Evolutionary conservation across 805 yeast species (phyloP).

Genomic region (Saccharomyces jurei): DNA sequence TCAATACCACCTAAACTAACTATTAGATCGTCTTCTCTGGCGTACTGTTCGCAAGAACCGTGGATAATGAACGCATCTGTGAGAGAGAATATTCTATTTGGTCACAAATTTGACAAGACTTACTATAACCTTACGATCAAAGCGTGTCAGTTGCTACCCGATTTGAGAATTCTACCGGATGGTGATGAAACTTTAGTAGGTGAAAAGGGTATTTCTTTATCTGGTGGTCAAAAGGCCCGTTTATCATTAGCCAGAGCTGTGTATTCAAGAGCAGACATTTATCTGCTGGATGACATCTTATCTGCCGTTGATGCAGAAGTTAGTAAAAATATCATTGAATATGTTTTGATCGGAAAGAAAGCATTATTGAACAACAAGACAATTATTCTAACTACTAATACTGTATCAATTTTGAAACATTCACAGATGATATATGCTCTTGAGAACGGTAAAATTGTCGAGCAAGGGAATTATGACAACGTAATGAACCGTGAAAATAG

Average conservation of each 20-base stretch:
- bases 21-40: constrained; percentile 33
- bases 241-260: constrained; percentile 62
- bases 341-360: constrained; percentile 35
- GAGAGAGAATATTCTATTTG: constrained; percentile 45
- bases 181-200: constrained; percentile 51
- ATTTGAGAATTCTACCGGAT: constrained; percentile 41
- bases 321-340: constrained; percentile 44
- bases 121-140: constrained; percentile 37
- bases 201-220: constrained; percentile 52
- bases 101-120: constrained; percentile 36
- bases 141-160: constrained; percentile 44
- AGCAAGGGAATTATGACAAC: constrained; percentile 46
- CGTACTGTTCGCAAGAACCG: constrained; percentile 55
- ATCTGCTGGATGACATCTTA: constrained; percentile 55
- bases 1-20: constrained; percentile 18
- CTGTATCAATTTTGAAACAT: constrained; percentile 44
- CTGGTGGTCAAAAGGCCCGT: constrained; percentile 61
- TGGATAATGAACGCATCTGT: constrained; percentile 47
- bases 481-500: constrained; percentile 31
- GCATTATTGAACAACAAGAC: constrained; percentile 49
- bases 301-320: constrained; percentile 72
- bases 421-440: constrained; percentile 57
- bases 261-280: constrained; percentile 51
- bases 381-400: constrained; percentile 50
- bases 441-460: constrained; percentile 46